Conservation (phyloP, 1,284 basidiomycete genomes). For the Ganoderma boninense region DNA sequence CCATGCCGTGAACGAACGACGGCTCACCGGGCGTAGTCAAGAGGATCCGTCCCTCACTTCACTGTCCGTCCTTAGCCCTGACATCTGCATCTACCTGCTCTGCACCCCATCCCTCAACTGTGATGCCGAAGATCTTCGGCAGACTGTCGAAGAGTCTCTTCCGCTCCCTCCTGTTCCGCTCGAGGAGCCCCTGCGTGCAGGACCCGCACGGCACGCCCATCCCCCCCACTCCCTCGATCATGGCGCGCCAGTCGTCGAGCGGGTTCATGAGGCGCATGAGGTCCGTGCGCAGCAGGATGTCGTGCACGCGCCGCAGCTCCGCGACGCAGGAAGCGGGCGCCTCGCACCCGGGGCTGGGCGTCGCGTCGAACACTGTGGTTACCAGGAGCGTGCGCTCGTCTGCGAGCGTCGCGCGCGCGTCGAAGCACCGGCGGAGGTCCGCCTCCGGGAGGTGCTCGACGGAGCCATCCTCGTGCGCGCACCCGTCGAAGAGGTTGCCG, state of each 20-base stretch:
- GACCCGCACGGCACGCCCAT: not conserved
- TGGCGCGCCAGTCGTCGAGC: no score
- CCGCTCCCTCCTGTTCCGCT: not conserved
- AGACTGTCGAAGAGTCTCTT: not conserved
- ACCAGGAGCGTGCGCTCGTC: not conserved
- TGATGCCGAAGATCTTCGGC: not conserved
- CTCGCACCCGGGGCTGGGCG: not conserved
- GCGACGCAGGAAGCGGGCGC: no score
- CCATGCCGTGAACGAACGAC: not conserved
- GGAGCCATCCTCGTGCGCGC: slow-evolving; percentile 9
- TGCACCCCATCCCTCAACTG: not conserved
- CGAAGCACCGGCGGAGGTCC: not conserved
- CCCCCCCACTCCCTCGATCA: not conserved
- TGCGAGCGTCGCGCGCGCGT: not conserved
- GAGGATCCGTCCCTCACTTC: not conserved
- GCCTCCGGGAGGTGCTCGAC: not conserved
- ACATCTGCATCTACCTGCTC: not conserved
- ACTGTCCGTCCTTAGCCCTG: not conserved
- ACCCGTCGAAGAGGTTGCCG: slow-evolving; percentile 6
- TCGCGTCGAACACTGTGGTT: not conserved
- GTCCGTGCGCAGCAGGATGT: not conserved
- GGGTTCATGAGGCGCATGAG: not conserved
- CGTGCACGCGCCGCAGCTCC: not conserved
- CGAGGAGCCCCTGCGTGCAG: not conserved
- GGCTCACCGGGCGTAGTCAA: no score